Percentiles rank a stretch among this genome's conserved stretches.
Conservation (phyloP, 164 flowering plant genomes). For the Annona cherimola region DNA sequence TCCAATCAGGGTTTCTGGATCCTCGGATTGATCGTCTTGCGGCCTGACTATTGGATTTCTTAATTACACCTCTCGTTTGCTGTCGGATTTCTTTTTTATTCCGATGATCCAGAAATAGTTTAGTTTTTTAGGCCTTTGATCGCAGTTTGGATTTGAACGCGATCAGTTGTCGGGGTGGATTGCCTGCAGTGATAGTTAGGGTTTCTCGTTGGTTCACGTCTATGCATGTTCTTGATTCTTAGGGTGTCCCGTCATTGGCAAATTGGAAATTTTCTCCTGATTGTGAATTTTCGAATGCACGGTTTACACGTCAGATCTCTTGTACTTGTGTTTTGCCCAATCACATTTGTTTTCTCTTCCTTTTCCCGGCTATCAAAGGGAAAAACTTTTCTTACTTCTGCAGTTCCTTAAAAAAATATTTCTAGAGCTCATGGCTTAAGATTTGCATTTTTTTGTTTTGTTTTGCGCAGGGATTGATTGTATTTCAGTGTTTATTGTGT, state of each 20-base stretch:
- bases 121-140: constrained; percentile 7
- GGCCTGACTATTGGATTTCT: not conserved
- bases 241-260: not conserved
- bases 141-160: not conserved
- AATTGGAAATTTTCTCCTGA: not conserved
- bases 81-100: not conserved
- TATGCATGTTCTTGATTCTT: not conserved
- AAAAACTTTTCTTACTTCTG: not conserved
- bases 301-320: not conserved
- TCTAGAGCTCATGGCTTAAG: not conserved
- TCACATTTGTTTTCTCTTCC: not conserved
- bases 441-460: not conserved
- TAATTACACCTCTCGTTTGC: not conserved
- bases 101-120: not conserved
- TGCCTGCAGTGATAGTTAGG: not conserved
- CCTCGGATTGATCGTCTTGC: not conserved
- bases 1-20: constrained; percentile 16
- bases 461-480: not conserved
- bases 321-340: not conserved
- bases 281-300: not conserved
- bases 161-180: not conserved
- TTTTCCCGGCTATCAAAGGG: not conserved
- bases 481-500: constrained; percentile 1
- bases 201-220: not conserved
- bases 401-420: not conserved